Percentiles rank a stretch among this genome's conserved stretches.
phyloP scores from a whole-genome alignment of 2,329 filamentous ascomycete genomes.

The Cordyceps cicadae region DNA sequence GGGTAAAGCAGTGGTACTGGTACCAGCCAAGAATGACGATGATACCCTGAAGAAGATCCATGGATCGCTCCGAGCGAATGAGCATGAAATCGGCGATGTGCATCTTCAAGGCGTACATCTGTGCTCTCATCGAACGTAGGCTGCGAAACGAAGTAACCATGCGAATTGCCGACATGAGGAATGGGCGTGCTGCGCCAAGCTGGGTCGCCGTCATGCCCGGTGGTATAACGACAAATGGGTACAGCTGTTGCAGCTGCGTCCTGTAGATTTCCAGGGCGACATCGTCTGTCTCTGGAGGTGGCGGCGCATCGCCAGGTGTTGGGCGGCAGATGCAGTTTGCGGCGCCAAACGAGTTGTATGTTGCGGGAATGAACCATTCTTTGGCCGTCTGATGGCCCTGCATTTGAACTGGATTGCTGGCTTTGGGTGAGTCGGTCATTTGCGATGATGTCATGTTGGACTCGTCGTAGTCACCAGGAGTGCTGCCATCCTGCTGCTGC shows the following conservation, averaged over 20 bases:
- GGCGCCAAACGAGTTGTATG: constrained; percentile 39
- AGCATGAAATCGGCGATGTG: constrained; percentile 41
- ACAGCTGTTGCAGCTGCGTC: constrained; percentile 32
- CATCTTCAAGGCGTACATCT: constrained; percentile 39
- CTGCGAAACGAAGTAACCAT: constrained; percentile 43
- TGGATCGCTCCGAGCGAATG: constrained; percentile 38
- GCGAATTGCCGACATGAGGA: constrained; percentile 40
- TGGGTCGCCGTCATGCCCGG: constrained; percentile 26
- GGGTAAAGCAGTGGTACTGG: constrained; percentile 46
- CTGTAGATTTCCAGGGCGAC: constrained; percentile 37
- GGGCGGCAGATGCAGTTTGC: constrained; percentile 40
- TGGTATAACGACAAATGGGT: constrained; percentile 41
- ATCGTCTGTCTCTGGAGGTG: constrained; percentile 38
- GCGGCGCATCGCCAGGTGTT: constrained; percentile 29
- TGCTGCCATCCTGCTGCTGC: constrained; percentile 4
- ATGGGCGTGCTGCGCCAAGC: constrained; percentile 33
- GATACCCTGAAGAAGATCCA: constrained; percentile 42
- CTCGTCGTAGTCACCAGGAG: constrained; percentile 5
- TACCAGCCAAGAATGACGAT: constrained; percentile 43
- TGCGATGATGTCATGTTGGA: constrained; percentile 6
- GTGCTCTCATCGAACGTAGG: constrained; percentile 38
- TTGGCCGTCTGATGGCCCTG: constrained; percentile 12
- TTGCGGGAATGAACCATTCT: constrained; percentile 28
- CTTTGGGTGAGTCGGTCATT: constrained; percentile 5
- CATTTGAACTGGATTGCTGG: neutral